Evolutionary conservation across 768 basidiomycete species (phyloP), one percentile per base, ranked within the genome.

Genomic region (Lactarius quietus): DNA sequence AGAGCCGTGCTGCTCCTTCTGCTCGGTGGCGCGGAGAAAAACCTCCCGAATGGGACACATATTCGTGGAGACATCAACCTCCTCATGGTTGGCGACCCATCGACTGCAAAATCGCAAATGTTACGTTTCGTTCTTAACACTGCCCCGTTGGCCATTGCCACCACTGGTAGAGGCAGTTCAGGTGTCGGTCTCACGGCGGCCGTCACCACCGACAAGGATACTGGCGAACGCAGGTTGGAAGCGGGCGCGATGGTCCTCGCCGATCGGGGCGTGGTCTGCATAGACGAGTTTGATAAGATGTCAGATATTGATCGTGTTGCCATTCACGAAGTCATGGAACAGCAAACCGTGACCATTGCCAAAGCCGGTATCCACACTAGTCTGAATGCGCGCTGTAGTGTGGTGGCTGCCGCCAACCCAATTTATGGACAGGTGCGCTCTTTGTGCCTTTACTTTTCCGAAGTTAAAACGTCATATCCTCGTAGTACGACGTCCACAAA

Each of bases 261-360:
- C 33, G 97, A 99, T 77, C 88, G 96, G 70, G 97, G 97, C 20
- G 95, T 99, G 26, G 96, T 99, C 53, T 99, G 97, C 76, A 98
- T 99, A 71, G 97, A 99, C 77, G 97, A 99, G 78, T 99, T 99
- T 73, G 97, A 99, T 83, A 99, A 99, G 76, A 98, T 99, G 97
- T 95, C 93, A 31, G 97, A 99, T 74, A 84, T 98, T 69, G 97
- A 99, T 79, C 87, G 97, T 70, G 96, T 98, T 23, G 96, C 97
- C 38, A 99, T 99, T 72, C 97, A 99, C 78, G 97, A 99, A 85
- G 97, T 98, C 73, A 99, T 99, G 97, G 97, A 98, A 75, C 96
- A 98, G 76, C 97, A 99, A 74, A 99, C 97, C 0, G 96, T 99
- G 55, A 98, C 97, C 10, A 99, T 99, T 69, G 97, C 97, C 56